Base-by-base conservation (phyloP, 2,329 filamentous ascomycete genomes). In the Dactylella cylindrospora region DNA sequence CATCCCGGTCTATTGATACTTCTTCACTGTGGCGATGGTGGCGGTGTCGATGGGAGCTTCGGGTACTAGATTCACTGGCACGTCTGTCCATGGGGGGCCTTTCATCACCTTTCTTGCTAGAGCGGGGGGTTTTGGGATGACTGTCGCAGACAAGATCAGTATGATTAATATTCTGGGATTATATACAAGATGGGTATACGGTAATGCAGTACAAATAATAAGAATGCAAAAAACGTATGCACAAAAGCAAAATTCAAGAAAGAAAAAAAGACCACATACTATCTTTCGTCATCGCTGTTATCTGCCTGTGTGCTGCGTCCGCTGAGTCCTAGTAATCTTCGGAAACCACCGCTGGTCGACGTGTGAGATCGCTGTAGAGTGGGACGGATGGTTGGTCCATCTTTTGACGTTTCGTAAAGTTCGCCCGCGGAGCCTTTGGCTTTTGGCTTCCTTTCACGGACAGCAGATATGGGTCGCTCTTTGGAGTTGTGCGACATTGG, bases 91-190 rank as follows among this genome's bases (percentile, higher is more conserved):
- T 53, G 7, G 47, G 43, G 4, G 47, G 55, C 38, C 47, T 61
- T 35, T 61, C 45, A 44, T 52, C 47, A 61, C 47, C 47, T 49
- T 53, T 61, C 41, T 44, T 61, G 55, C 47, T 61, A 47, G 55
- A 61, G 53, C 55, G 55, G 20, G 55, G 39, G 28, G 46, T 47
- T 36, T 53, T 61, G 41, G 47, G 35, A 53, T 52, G 47, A 43
- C 55, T 61, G 28, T 61, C 35, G 41, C 28, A 53, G 17, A 53
- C 28, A 8, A 39, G 31, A 61, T 61, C 55, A 61, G 55, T 61
- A 53, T 33, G 17, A 39, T 33, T 61, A 43, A 53, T 60, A n/a
- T 46, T 43, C 38, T 40, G 41, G 40, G 41, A 40, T 61, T 61
- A 61, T 61, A 47, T 61, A 61, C 55, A 61, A 35, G 47, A 52